These are phyloP conservation scores for Chlamydomonas schloesseri DNA, from an alignment of 139 green algal species.

Conservation along the genomic window DNA sequence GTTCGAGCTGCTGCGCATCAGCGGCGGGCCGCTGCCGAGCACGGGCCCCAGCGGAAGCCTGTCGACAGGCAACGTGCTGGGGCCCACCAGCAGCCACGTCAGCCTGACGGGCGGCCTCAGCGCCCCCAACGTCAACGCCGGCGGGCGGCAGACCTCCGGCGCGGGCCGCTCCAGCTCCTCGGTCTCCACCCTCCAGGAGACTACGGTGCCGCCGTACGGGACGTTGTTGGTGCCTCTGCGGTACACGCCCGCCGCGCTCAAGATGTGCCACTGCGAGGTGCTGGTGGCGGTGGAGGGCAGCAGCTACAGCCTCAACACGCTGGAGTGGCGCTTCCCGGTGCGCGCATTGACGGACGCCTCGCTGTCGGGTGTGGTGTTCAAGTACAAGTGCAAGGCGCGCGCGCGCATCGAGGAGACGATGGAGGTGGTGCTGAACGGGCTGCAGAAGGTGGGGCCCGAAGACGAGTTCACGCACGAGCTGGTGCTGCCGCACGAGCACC, in stretches of 20 bases:
- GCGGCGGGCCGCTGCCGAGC: not conserved
- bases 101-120: not conserved
- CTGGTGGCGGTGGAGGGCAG: slow-evolving; percentile 40
- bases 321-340: slow-evolving; percentile 46
- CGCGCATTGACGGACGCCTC: slow-evolving; percentile 15
- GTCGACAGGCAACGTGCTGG: not conserved
- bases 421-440: slow-evolving; percentile 60
- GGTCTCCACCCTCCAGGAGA: not conserved
- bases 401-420: slow-evolving; percentile 50
- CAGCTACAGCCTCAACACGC: slow-evolving; percentile 39
- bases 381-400: slow-evolving; percentile 40
- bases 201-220: slow-evolving; percentile 24
- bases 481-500: slow-evolving; percentile 43
- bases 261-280: slow-evolving; percentile 28
- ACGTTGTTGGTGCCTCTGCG: slow-evolving; percentile 34
- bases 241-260: slow-evolving; percentile 19
- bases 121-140: not conserved
- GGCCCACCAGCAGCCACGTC: not conserved
- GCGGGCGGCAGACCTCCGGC: not conserved
- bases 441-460: slow-evolving; percentile 36
- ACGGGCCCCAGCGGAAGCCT: not conserved
- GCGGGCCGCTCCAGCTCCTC: too few relatives aligned
- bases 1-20: slow-evolving; percentile 32
- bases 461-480: slow-evolving; percentile 69
- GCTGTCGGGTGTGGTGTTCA: slow-evolving; percentile 17